Evolutionary conservation across 495 filamentous ascomycete species (phyloP), one percentile per base, ranked within the genome.

Genomic region (Penicillium simplicissimum): DNA sequence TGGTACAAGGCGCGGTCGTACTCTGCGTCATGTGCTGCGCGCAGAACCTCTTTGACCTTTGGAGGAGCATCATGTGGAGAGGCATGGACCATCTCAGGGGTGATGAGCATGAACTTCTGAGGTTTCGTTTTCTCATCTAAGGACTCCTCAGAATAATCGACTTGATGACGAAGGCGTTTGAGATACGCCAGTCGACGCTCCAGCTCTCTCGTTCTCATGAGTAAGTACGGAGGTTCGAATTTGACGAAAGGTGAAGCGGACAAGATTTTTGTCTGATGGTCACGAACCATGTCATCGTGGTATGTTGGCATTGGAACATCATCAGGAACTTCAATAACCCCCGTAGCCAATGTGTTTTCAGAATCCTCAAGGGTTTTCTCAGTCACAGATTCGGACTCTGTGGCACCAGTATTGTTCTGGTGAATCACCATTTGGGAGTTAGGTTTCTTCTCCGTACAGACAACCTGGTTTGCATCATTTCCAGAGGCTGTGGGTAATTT

Each of bases 171-270:
- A 9, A 97, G 79, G 51, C 87, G 80, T 71, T 89, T 92, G 31
- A 97, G 82, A 70, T 95, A 91, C 1, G 85, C 82, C 15, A 98
- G 71, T 54, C 87, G 87, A 58, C 90, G 82, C 71, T 98, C 96
- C 71, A 97, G 88, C 71, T 96, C 94, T 54, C 96, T 86, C 48
- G 93, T 90, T 56, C 88, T 88, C 85, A 92, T 96, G 17, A 99
- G 82, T 13, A 97, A 82, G 75, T 97, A 96, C 2, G 96, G 96
- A 68, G 92, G 90, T 68, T 89, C 88, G 68, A 97, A 98, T 72
- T 90, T 93, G 45, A 98, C 96, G 66, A 96, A 98, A 4, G 96
- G 96, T 1, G 96, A 98, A 1, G 92, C 90, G 8, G 96, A 98
- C n/a, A 99, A 78, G 52, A 99, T 87, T 66, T 90, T 94, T 2